Conservation (phyloP, 2,329 filamentous ascomycete genomes). For the Xylariaceae sp. region DNA sequence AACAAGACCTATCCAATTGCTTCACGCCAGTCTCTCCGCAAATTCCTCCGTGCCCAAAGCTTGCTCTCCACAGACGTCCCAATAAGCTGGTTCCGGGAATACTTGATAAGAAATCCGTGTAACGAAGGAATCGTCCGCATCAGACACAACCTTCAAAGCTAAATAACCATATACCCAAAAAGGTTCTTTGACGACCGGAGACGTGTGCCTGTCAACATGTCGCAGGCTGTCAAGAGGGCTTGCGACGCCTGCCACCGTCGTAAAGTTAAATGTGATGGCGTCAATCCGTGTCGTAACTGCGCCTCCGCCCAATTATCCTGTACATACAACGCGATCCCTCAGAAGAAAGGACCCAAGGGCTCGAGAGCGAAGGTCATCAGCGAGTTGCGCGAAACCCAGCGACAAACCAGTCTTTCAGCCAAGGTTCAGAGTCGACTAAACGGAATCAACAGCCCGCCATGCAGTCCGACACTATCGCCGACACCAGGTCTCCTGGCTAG, state of each 20-base stretch:
- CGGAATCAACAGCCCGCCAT: slow-evolving; percentile 53
- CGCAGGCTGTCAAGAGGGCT: slow-evolving; percentile 54
- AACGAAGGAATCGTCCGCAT: slow-evolving; percentile 13
- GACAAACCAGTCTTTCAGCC: slow-evolving; percentile 64
- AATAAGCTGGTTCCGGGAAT: slow-evolving; percentile 17
- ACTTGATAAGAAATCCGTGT: slow-evolving; percentile 17
- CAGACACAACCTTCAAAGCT: slow-evolving; percentile 5
- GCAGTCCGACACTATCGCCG: slow-evolving; percentile 52
- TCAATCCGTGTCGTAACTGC: slow-evolving; percentile 73
- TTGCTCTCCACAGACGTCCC: slow-evolving; percentile 19
- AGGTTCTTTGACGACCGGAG: slow-evolving; percentile 2
- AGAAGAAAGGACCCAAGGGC: slow-evolving; percentile 77
- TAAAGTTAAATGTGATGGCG: slow-evolving; percentile 74
- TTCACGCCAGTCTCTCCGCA: slow-evolving; percentile 32
- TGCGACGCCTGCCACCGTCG: slow-evolving; percentile 75
- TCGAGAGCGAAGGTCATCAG: slow-evolving; percentile 76
- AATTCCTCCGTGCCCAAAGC: slow-evolving; percentile 21
- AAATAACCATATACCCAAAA: no score
- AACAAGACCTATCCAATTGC: slow-evolving; percentile 32
- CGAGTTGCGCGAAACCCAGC: slow-evolving; percentile 69
- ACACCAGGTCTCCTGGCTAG: slow-evolving; percentile 62
- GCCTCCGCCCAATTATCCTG: slow-evolving; percentile 67
- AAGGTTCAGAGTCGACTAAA: slow-evolving; percentile 64
- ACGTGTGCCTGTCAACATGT: slow-evolving; percentile 32
- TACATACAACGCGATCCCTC: slow-evolving; percentile 74